These are phyloP conservation scores for Tanacetum coccineum DNA, from an alignment of 129 eudicot genomes.

Conservation along the genomic window DNA sequence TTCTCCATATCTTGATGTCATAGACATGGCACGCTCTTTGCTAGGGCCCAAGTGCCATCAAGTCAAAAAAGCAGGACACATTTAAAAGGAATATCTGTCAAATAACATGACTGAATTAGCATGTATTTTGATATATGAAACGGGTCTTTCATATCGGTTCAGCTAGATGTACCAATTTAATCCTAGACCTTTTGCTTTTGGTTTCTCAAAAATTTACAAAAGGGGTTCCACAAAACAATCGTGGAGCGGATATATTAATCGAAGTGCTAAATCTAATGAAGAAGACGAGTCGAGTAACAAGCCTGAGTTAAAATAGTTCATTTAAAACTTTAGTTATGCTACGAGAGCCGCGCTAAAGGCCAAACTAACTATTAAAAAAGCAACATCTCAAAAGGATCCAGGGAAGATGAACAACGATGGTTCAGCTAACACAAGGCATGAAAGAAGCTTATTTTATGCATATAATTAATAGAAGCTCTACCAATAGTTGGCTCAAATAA, in stretches of 20 bases:
- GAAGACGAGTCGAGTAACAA: no score
- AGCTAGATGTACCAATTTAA: not conserved
- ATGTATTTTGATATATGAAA: not conserved
- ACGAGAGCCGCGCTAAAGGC: not conserved
- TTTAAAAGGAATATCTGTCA: not conserved
- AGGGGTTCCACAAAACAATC: not conserved
- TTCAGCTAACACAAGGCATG: slow-evolving; percentile 30
- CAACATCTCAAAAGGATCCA: slow-evolving; percentile 6
- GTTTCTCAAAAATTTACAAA: not conserved
- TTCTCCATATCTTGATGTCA: slow-evolving; percentile 12
- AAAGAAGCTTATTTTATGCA: slow-evolving; percentile 1
- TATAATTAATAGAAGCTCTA: slow-evolving; percentile 4
- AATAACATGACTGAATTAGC: not conserved
- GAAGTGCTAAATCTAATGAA: no score
- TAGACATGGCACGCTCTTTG: slow-evolving; percentile 25
- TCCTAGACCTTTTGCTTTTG: not conserved
- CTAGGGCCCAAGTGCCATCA: slow-evolving; percentile 18
- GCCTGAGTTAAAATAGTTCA: no score
- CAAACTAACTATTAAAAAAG: slow-evolving; percentile 7
- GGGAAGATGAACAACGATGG: slow-evolving; percentile 22
- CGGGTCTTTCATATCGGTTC: not conserved
- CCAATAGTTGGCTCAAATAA: slow-evolving; percentile 23
- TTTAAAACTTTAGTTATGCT: not conserved
- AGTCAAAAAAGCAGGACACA: not conserved
- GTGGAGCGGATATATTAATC: not conserved